Base-by-base conservation (phyloP, 2,329 filamentous ascomycete genomes). In the Talaromyces sp. region DNA sequence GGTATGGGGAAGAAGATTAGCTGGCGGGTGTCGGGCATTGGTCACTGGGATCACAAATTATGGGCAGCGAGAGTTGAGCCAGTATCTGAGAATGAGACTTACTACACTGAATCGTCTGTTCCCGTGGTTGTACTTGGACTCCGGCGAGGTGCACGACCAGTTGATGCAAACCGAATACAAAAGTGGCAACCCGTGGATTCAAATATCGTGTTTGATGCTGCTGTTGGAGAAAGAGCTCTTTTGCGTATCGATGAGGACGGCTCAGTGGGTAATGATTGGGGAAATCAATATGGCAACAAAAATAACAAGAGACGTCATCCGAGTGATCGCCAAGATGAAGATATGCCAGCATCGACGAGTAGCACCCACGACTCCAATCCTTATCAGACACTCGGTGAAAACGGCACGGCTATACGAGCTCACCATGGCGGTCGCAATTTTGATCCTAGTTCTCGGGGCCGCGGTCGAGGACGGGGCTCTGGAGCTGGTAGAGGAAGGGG, bases 21-120 rank as follows among this genome's bases (percentile, higher is more conserved):
- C 47, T 99, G 94, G 92, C 87, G 91, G 75, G 89, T 97, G 4
- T 90, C 88, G 0, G 92, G 89, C 43, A 87, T 89, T 6, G 92
- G 88, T 0, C 87, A 85, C 69, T 88, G 87, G 69, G 90, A 97
- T 66, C 89, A 93, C 75, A 90, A 86, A 70, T 85, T 98, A 45
- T 99, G 94, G 93, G 95, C 94, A 5, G 92, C 90, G 16, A 85
- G 88, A 50, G 86, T 97, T 11, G 84, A 87, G 37, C 92, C 95
- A 0, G 83, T 93, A 0, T 87, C 89, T 0, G 80, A 86, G 16
- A 85, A 84, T 0, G 86, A 88, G 45, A 84, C 83, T 54, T 88
- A 88, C 70, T 90, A 95, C 78, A 93, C 92, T 0, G 92, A 96
- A 69, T 93, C 93, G 72, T 84, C 86, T 0, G 85, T 84, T 0